phyloP scores from a whole-genome alignment of 768 basidiomycete species.

The Serendipita vermifera region DNA sequence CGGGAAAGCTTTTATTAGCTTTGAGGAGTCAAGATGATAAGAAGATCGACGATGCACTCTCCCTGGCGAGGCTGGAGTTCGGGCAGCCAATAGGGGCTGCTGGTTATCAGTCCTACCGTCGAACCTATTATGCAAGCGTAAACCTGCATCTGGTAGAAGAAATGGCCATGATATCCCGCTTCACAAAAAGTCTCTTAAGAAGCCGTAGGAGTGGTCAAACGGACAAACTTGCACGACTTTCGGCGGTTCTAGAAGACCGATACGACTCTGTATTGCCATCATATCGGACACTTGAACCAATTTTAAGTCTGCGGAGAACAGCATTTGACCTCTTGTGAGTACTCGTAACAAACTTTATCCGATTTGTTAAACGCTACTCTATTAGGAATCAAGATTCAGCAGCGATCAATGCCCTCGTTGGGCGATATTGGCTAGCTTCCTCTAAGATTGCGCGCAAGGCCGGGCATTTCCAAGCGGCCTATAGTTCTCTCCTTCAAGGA shows the following conservation, averaged over 20 bases:
- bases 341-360: not conserved
- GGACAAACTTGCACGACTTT: not conserved
- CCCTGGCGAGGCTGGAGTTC: conserved; percentile 53
- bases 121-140: conserved; percentile 75
- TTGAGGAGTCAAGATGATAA: conserved; percentile 45
- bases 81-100: conserved; percentile 75
- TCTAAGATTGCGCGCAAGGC: conserved; percentile 96
- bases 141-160: conserved; percentile 81
- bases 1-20: conserved; percentile 69
- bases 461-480: conserved; percentile 91
- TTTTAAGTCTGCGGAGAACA: conserved; percentile 79
- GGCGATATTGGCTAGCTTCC: conserved; percentile 78
- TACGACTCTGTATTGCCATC: conserved; percentile 55
- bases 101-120: conserved; percentile 66
- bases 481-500: conserved; percentile 88
- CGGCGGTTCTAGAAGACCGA: not conserved
- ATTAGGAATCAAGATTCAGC: conserved; percentile 18
- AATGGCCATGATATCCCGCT: conserved; percentile 41
- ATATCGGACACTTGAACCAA: conserved; percentile 76
- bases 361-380: not conserved
- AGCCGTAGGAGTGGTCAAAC: not conserved
- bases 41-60: conserved; percentile 38
- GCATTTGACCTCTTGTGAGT: conserved; percentile 63
- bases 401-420: conserved; percentile 46
- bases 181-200: not conserved